These are phyloP conservation scores for Penicillium sp. DNA, from an alignment of 2,329 filamentous ascomycete genomes.

Conservation along the genomic window DNA sequence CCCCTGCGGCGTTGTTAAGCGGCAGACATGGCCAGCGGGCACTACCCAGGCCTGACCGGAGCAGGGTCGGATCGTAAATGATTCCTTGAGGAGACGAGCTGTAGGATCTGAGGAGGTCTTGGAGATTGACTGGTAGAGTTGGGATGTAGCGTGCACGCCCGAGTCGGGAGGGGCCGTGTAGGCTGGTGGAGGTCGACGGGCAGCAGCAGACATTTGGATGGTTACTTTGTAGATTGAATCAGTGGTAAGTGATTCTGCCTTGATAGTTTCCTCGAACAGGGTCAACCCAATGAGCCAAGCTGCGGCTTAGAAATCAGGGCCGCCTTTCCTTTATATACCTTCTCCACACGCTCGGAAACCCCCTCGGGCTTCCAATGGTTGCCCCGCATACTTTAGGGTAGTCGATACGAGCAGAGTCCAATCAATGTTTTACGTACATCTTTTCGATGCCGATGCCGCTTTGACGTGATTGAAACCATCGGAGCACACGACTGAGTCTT, in stretches of 20 bases:
- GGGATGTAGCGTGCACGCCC: conserved; percentile 39
- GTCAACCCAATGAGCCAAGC: background rate
- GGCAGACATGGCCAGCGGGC: conserved; percentile 68
- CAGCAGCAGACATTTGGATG: conserved; percentile 31
- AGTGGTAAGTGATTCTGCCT: background rate
- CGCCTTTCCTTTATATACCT: too few relatives aligned
- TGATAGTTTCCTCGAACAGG: background rate
- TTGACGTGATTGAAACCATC: background rate
- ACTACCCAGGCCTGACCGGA: conserved; percentile 76
- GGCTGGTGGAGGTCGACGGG: conserved; percentile 42
- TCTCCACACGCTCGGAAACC: too few relatives aligned
- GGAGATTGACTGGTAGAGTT: conserved; percentile 43
- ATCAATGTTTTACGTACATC: conserved; percentile 3
- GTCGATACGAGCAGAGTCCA: conserved; percentile 1
- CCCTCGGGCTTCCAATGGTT: conserved; percentile 2
- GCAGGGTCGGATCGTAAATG: conserved; percentile 71
- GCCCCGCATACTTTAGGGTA: conserved; percentile 14
- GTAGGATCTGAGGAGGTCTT: conserved; percentile 35
- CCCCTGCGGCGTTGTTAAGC: conserved; percentile 75
- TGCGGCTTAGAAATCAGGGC: background rate
- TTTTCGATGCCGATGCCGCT: background rate
- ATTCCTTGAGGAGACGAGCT: conserved; percentile 37
- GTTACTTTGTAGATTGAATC: background rate
- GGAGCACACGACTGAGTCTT: background rate
- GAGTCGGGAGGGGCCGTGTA: conserved; percentile 44